Evolutionary conservation across 2,329 filamentous ascomycete species (phyloP).

Genomic region (Alternaria novae-zelandiae): DNA sequence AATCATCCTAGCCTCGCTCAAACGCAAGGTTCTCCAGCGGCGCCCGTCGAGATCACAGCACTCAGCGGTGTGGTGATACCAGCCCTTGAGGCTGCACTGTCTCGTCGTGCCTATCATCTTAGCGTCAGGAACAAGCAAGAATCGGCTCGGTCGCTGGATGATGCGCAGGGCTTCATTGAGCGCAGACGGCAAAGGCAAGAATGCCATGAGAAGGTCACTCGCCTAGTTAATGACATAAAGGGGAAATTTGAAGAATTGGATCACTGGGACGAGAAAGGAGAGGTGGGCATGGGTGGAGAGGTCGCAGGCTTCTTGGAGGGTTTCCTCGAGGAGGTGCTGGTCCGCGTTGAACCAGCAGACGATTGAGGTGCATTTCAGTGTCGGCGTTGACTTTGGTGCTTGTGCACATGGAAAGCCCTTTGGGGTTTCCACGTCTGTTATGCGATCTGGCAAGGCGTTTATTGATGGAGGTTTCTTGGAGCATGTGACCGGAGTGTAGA

Average conservation of each 20-base stretch:
- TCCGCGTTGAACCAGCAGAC: conserved; percentile 86
- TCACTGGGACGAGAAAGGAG: conserved; percentile 81
- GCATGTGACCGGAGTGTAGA: background rate
- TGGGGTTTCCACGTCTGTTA: background rate
- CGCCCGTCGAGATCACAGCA: conserved; percentile 77
- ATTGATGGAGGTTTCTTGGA: background rate
- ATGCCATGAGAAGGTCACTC: conserved; percentile 81
- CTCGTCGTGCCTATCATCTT: conserved; percentile 70
- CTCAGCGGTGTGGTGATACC: conserved; percentile 91
- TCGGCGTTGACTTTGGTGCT: background rate
- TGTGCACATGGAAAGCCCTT: background rate
- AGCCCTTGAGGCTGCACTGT: conserved; percentile 87
- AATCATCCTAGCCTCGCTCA: conserved; percentile 31
- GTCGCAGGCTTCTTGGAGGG: conserved; percentile 90
- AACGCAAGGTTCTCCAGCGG: conserved; percentile 61
- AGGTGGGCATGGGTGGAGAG: conserved; percentile 92
- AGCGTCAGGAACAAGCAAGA: conserved; percentile 54
- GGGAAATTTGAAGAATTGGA: conserved; percentile 90
- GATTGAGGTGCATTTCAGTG: conserved; percentile 52
- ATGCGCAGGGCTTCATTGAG: conserved; percentile 60
- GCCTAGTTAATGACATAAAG: conserved; percentile 81
- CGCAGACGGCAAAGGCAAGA: conserved; percentile 54
- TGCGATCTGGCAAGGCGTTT: conserved; percentile 10
- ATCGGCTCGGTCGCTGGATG: conserved; percentile 54
- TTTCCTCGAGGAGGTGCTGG: conserved; percentile 89